Evolutionary conservation across 2,329 filamentous ascomycete species (phyloP).

Genomic region (Penicillium griseofulvum): DNA sequence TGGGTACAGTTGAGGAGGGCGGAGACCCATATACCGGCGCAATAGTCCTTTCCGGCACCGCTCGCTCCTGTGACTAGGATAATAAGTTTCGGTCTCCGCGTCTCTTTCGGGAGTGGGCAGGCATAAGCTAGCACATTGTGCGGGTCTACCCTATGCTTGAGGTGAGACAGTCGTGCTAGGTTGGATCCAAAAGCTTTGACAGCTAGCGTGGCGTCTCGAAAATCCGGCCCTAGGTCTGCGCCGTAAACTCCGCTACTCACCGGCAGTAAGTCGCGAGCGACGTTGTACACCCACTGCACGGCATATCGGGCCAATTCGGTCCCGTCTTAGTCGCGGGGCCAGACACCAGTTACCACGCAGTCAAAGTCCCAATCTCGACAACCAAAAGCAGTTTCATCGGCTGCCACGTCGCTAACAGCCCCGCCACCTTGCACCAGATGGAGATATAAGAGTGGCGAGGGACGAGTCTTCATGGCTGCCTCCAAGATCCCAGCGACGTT

Average conservation of each 20-base stretch:
- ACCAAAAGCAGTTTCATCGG: constrained; percentile 57
- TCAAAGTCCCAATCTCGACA: constrained; percentile 64
- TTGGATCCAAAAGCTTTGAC: constrained; percentile 59
- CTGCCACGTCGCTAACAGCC: constrained; percentile 45
- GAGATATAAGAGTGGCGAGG: constrained; percentile 58
- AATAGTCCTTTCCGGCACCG: constrained; percentile 61
- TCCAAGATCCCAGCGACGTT: constrained; percentile 36
- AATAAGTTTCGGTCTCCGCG: constrained; percentile 47
- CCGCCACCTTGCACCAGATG: constrained; percentile 63
- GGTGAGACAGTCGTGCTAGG: constrained; percentile 45
- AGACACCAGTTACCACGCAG: constrained; percentile 63
- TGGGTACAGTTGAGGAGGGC: constrained; percentile 32
- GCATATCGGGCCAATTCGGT: constrained; percentile 40
- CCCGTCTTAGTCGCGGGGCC: constrained; percentile 48
- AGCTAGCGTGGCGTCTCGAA: constrained; percentile 55
- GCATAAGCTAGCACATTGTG: constrained; percentile 53
- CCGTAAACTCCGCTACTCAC: constrained; percentile 55
- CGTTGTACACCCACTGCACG: constrained; percentile 58
- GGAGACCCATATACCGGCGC: constrained; percentile 53
- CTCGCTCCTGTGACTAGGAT: constrained; percentile 55
- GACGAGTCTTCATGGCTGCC: constrained; percentile 48
- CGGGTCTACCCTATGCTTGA: constrained; percentile 55
- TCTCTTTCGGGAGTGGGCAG: constrained; percentile 53
- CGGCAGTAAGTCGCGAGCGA: constrained; percentile 50
- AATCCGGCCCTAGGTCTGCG: constrained; percentile 63